Conservation (phyloP, 2,329 filamentous ascomycete species). For the Fusarium odoratissimum region DNA sequence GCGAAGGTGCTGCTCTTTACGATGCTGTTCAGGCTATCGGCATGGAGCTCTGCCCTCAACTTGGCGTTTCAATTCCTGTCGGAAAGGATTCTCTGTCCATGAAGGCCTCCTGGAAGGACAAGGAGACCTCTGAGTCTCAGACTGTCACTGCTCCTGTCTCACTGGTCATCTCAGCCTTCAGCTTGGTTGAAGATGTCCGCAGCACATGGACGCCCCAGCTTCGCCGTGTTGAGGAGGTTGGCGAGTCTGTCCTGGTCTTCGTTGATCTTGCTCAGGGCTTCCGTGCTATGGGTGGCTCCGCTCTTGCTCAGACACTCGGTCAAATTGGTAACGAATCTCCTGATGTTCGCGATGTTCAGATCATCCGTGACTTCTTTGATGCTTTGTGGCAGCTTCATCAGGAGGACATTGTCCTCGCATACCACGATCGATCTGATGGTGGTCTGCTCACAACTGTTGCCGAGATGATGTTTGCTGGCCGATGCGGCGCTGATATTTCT, state of each 20-base stretch:
- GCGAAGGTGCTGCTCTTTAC: slow-evolving; percentile 91
- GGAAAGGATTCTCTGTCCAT: slow-evolving; percentile 99
- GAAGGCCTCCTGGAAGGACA: slow-evolving; percentile 95
- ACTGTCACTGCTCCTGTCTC: slow-evolving; percentile 94
- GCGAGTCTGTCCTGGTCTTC: slow-evolving; percentile 88
- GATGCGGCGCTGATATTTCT: slow-evolving; percentile 87
- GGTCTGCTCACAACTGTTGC: slow-evolving; percentile 89
- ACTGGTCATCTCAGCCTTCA: slow-evolving; percentile 90
- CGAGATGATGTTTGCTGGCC: slow-evolving; percentile 98
- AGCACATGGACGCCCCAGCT: slow-evolving; percentile 96
- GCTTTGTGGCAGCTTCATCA: slow-evolving; percentile 75
- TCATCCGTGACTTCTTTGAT: slow-evolving; percentile 92
- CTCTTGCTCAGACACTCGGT: slow-evolving; percentile 88
- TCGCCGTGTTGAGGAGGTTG: slow-evolving; percentile 84
- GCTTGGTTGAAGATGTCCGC: slow-evolving; percentile 81
- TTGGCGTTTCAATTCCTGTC: slow-evolving; percentile 94
- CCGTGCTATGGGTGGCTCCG: slow-evolving; percentile 88
- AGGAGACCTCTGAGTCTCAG: slow-evolving; percentile 72
- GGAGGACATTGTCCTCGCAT: slow-evolving; percentile 80
- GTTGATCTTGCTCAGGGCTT: slow-evolving; percentile 88
- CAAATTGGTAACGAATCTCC: slow-evolving; percentile 87
- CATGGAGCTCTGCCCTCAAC: slow-evolving; percentile 87
- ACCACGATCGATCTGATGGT: slow-evolving; percentile 94
- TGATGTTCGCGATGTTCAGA: slow-evolving; percentile 83
- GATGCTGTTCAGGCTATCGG: slow-evolving; percentile 94